Conservation (phyloP, 2,329 filamentous ascomycete genomes). For the Decorospora gaudefroyi region DNA sequence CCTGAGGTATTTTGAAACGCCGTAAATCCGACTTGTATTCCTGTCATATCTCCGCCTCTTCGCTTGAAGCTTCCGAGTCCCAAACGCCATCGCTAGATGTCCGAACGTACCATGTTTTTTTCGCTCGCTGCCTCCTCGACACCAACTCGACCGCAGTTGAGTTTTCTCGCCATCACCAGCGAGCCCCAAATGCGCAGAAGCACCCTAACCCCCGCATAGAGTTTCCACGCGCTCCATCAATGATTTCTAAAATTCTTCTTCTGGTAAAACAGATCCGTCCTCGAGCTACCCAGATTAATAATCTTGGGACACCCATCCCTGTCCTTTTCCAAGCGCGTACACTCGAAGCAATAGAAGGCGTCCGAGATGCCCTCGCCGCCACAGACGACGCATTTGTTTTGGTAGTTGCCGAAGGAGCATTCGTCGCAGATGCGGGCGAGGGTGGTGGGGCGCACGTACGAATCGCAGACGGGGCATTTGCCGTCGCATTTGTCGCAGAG, state of each 20-base stretch:
- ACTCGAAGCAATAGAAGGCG: slow-evolving; percentile 99
- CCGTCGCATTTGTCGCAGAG: slow-evolving; percentile 99
- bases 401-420: slow-evolving; percentile 99
- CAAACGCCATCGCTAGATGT: slow-evolving; percentile 8
- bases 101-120: too few species aligned
- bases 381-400: slow-evolving; percentile 99
- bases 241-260: slow-evolving; percentile 73
- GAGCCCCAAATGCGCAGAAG: too few species aligned
- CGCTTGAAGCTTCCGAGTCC: neutral
- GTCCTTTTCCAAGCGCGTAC: slow-evolving; percentile 94
- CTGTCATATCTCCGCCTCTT: neutral
- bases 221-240: slow-evolving; percentile 10
- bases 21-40: neutral
- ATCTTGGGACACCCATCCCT: slow-evolving; percentile 98
- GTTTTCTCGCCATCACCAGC: too few species aligned
- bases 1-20: slow-evolving; percentile 4
- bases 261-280: slow-evolving; percentile 86
- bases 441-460: slow-evolving; percentile 96
- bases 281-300: slow-evolving; percentile 93
- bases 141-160: too few species aligned
- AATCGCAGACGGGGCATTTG: slow-evolving; percentile 98
- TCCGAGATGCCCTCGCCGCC: slow-evolving; percentile 97
- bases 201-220: too few species aligned
- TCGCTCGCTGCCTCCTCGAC: too few species aligned
- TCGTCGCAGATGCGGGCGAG: slow-evolving; percentile 99